These are phyloP conservation scores for Fusarium tuaranense DNA, from an alignment of 2,329 filamentous ascomycete genomes.

Conservation along the genomic window DNA sequence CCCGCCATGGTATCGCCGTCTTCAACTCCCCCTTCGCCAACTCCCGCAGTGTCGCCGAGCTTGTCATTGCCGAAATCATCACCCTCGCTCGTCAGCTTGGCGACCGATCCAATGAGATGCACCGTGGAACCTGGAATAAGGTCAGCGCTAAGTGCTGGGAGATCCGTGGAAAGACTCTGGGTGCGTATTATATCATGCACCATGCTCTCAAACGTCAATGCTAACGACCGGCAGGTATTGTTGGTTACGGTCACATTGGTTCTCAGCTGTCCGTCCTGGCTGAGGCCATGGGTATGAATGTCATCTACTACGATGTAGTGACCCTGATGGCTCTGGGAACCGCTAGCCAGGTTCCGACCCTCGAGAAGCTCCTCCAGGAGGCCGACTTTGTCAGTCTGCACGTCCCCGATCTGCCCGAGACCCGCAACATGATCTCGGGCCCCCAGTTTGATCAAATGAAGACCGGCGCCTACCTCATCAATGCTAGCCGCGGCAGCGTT, in stretches of 20 bases:
- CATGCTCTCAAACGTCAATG: not conserved
- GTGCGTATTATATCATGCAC: conserved; percentile 55
- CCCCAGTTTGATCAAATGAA: conserved; percentile 90
- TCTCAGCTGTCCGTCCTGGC: conserved; percentile 95
- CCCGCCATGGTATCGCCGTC: conserved; percentile 88
- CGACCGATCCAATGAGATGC: conserved; percentile 94
- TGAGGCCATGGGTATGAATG: conserved; percentile 97
- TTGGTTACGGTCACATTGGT: conserved; percentile 98
- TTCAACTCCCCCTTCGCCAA: conserved; percentile 99
- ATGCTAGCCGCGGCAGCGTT: conserved; percentile 92
- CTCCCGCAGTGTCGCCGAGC: conserved; percentile 94
- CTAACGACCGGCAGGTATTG: conserved; percentile 70
- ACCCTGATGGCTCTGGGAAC: conserved; percentile 96
- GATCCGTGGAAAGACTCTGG: conserved; percentile 95
- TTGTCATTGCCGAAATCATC: conserved; percentile 96
- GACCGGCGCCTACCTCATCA: conserved; percentile 92
- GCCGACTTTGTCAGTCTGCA: conserved; percentile 96
- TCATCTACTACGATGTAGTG: conserved; percentile 96
- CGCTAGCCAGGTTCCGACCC: conserved; percentile 81
- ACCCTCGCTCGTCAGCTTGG: conserved; percentile 89
- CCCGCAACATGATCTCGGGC: conserved; percentile 89
- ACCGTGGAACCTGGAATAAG: conserved; percentile 97
- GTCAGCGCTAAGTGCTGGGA: conserved; percentile 98
- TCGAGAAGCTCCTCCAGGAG: conserved; percentile 80
- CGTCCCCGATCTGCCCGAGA: conserved; percentile 93